Evolutionary conservation across 2,329 filamentous ascomycete species (phyloP), one percentile per base, ranked within the genome.

Genomic region (Beauveria sp.): DNA sequence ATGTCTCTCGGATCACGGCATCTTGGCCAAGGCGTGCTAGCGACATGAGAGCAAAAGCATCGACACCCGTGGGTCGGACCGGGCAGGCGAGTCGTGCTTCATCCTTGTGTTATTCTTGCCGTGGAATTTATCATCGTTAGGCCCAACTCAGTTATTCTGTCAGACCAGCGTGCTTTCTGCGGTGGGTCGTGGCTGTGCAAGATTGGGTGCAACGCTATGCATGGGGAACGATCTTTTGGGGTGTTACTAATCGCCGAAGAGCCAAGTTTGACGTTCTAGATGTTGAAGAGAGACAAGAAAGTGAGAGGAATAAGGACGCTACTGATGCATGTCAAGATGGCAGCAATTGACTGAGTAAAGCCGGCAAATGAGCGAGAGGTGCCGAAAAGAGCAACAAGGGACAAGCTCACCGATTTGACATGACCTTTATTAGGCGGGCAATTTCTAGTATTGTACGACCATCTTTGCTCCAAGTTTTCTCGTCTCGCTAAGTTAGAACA

Each of bases 21-120:
- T 53, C 58, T 54, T 60, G 58, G 58, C 58, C 50, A 53, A 60
- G 58, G 48, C 24, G 14, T 53, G 50, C 58, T 60, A 60, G 58
- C 20, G 26, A 52, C 26, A 40, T 42, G 38, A 46, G 50, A 26
- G 58, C 26, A 48, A 42, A 42, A 49, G 58, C 46, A 48, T 53
- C 58, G 50, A 50, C 58, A 60, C 40, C 42, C 16, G 49, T 48
- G 34, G 31, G 58, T 50, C 58, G 58, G 52, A 46, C 26, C 46
- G 58, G 38, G 40, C 18, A 22, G 22, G 28, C 31, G 31, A 52
- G 31, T 38, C 42, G 42, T 43, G 18, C 42, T 34, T 6, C 20
- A 18, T 20, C 34, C 34, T 38, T 22, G 45, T 24, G 45, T 18
- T 45, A n/a, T 14, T 45, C 20, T 55, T 5, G 24, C 10, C 20